A percentile compares a stretch with the other conserved stretches of the same genome.
Conservation (phyloP, 78 protist genomes). For the Bodo saltans region DNA sequence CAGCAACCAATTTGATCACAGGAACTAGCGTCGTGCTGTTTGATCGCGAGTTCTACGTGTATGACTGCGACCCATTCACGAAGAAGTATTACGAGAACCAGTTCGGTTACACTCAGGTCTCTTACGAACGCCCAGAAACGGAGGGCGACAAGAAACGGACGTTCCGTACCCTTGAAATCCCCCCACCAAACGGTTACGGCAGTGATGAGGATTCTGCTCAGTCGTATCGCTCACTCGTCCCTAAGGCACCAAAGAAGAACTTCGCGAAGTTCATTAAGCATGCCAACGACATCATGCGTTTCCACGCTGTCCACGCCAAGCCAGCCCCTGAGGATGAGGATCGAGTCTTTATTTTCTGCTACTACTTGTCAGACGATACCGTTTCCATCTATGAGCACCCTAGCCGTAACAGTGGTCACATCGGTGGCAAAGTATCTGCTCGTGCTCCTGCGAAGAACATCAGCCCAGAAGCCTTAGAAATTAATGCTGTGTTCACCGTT, state of each 20-base stretch:
- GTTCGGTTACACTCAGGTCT: neutral
- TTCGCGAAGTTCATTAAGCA: constrained; percentile 17
- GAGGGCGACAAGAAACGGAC: neutral
- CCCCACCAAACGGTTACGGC: constrained; percentile 61
- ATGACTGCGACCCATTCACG: constrained; percentile 47
- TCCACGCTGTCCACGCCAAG: constrained; percentile 38
- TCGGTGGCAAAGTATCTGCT: constrained; percentile 53
- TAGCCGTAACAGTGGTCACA: constrained; percentile 38
- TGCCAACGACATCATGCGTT: constrained; percentile 50
- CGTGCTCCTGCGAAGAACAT: neutral
- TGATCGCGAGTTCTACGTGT: constrained; percentile 21
- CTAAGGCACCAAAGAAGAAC: constrained; percentile 57
- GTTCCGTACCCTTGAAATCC: neutral
- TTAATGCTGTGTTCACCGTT: neutral
- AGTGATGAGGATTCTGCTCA: constrained; percentile 60
- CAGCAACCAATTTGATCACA: constrained; percentile 9
- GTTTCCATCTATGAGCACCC: constrained; percentile 56
- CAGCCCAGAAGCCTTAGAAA: no score
- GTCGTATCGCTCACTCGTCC: constrained; percentile 40
- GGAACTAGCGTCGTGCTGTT: constrained; percentile 20
- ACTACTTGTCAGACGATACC: constrained; percentile 54
- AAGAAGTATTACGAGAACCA: constrained; percentile 6
- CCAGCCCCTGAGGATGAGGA: constrained; percentile 23
- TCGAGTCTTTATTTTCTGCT: constrained; percentile 55
- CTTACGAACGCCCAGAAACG: neutral